Evolutionary conservation across 2,329 filamentous ascomycete species (phyloP).

Genomic region (Ramichloridium luteum): DNA sequence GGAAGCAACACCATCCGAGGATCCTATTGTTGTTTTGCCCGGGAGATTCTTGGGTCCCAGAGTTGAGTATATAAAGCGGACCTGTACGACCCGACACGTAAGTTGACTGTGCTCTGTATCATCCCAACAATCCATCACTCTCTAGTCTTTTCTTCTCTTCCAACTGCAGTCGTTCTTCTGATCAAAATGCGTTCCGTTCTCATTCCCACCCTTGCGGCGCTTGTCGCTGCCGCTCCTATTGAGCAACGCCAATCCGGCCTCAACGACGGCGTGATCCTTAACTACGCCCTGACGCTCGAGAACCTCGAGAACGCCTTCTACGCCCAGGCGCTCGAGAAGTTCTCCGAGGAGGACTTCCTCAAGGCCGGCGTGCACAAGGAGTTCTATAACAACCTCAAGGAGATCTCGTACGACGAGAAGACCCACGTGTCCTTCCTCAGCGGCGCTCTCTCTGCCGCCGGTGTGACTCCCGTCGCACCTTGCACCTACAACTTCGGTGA

Average conservation of each 20-base stretch:
- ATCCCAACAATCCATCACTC: no score
- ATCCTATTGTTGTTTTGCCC: no score
- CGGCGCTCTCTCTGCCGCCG: constrained; percentile 28
- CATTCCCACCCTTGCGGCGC: constrained; percentile 10
- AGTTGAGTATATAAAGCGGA: no score
- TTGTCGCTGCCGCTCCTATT: constrained; percentile 11
- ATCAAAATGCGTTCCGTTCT: constrained; percentile 13
- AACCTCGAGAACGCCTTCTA: constrained; percentile 51
- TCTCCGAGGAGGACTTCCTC: constrained; percentile 40
- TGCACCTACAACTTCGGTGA: constrained; percentile 45
- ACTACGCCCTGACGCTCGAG: constrained; percentile 35
- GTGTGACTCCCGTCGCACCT: constrained; percentile 39
- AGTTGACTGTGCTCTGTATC: no score
- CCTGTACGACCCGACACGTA: no score
- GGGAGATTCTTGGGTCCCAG: no score
- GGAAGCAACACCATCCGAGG: no score
- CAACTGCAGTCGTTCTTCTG: no score
- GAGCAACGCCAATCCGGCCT: constrained; percentile 11
- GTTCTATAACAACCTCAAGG: constrained; percentile 47
- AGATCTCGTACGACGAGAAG: constrained; percentile 45
- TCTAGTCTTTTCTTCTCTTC: no score
- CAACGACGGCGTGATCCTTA: constrained; percentile 23
- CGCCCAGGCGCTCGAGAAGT: constrained; percentile 45
- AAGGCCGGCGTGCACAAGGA: constrained; percentile 36
- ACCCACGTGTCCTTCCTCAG: constrained; percentile 47